Percentiles rank a stretch among this genome's conserved stretches.
These are phyloP conservation scores for Magnusiomyces ingens DNA, from an alignment of 1,139 yeast genomes.

Conservation along the genomic window DNA sequence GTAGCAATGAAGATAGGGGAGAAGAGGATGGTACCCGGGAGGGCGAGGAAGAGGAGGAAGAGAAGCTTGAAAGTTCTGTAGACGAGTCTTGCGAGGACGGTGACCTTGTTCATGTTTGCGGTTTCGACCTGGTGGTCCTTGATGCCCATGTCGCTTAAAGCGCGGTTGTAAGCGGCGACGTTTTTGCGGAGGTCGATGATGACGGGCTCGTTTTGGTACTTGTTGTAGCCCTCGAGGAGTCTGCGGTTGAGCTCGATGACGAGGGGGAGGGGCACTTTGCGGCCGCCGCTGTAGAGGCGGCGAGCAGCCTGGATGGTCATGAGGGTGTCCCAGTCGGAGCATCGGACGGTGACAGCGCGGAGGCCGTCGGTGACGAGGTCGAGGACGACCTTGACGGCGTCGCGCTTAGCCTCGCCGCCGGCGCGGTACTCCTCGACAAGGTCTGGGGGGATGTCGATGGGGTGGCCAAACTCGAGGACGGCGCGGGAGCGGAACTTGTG, in stretches of 20 bases:
- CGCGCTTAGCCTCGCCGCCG: conserved; percentile 53
- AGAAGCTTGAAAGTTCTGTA: conserved; percentile 50
- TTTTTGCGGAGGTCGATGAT: conserved; percentile 53
- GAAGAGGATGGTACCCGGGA: conserved; percentile 81
- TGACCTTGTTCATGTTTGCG: conserved; percentile 46
- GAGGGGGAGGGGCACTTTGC: conserved; percentile 63
- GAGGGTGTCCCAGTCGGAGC: conserved; percentile 87
- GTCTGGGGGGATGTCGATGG: conserved; percentile 61
- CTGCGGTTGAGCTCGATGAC: conserved; percentile 87
- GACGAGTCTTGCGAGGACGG: conserved; percentile 43
- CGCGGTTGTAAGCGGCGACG: conserved; percentile 62
- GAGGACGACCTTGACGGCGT: conserved; percentile 65
- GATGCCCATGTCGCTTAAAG: conserved; percentile 59
- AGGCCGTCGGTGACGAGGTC: conserved; percentile 68
- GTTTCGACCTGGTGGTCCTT: conserved; percentile 87
- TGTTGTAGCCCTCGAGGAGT: conserved; percentile 69
- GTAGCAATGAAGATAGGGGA: conserved; percentile 84
- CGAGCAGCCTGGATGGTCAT: conserved; percentile 92
- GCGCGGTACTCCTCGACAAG: conserved; percentile 56
- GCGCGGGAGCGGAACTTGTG: conserved; percentile 93
- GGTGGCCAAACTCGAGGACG: conserved; percentile 88
- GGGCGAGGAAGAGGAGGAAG: conserved; percentile 51
- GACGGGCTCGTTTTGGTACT: conserved; percentile 64
- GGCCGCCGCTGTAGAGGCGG: conserved; percentile 67
- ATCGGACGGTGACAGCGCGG: conserved; percentile 83